These are phyloP conservation scores for Prunus padus DNA, from an alignment of 306 rosid genomes.

Conservation along the genomic window DNA sequence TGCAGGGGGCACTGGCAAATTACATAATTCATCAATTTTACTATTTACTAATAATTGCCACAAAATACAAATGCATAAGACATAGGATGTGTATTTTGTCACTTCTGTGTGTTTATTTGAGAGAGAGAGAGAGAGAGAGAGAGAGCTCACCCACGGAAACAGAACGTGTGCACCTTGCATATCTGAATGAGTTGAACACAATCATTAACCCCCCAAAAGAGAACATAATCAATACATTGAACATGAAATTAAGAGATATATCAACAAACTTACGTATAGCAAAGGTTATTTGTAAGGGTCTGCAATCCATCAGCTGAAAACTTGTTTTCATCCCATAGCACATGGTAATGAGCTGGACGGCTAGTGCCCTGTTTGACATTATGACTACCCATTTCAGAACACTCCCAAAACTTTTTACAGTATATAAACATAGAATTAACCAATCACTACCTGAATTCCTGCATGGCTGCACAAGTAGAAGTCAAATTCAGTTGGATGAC, in stretches of 20 bases:
- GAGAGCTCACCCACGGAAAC: slow-evolving; percentile 71
- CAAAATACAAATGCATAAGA: not conserved
- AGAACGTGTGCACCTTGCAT: slow-evolving; percentile 93
- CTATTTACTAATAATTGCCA: not conserved
- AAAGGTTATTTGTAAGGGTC: slow-evolving; percentile 73
- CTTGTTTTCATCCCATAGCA: slow-evolving; percentile 79
- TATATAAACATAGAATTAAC: not conserved
- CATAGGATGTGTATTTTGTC: not conserved
- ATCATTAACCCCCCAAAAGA: not conserved
- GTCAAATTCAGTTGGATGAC: slow-evolving; percentile 84
- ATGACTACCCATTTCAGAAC: not conserved
- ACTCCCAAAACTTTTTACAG: not conserved
- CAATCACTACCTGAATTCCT: slow-evolving; percentile 63
- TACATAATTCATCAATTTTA: not conserved
- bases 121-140: not conserved
- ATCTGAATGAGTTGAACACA: slow-evolving; percentile 40
- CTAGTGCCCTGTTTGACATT: slow-evolving; percentile 56
- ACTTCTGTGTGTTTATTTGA: not conserved
- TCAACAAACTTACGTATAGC: slow-evolving; percentile 54
- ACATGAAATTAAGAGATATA: not conserved
- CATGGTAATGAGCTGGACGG: slow-evolving; percentile 73
- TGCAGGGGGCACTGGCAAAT: slow-evolving; percentile 63
- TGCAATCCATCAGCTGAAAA: slow-evolving; percentile 74
- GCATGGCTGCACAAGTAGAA: slow-evolving; percentile 87
- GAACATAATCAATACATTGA: not conserved